Base-by-base conservation (phyloP, 2,329 filamentous ascomycete genomes). In the Biscogniauxia mediterranea region DNA sequence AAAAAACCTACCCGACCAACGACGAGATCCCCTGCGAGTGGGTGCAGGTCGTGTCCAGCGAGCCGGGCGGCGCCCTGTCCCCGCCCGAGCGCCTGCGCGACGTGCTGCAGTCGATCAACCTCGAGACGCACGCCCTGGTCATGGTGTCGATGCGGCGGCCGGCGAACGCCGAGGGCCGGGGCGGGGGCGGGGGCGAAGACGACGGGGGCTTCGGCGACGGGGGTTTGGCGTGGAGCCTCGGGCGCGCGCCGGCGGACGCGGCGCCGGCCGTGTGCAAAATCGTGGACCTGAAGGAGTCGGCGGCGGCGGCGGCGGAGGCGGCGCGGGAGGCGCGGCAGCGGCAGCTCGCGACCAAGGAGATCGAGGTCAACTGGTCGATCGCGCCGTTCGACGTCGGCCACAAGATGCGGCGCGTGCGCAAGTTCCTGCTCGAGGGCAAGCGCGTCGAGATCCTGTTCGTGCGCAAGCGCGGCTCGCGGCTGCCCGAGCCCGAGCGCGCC, bases 311-410 rank as follows among this genome's bases (percentile, higher is more conserved):
- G 1, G 76, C 83, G 58, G 79, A 71, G 75, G 72, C 72, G 75
- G 74, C 73, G 57, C 75, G 77, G 62, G 75, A 80, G 66, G 73
- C 75, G 55, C 66, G 74, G 80, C 63, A 76, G 80, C 63, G 79
- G 76, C 65, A 78, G 78, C 20, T 78, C 42, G 81, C 80, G 66
- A 72, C 76, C 17, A 97, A 97, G 78, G 89, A 89, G 72, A 75
- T 97, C n/a, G 93, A 97, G 77, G 69, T 98, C 69, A 94, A 92
- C 75, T 98, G 93, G 93, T 88, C 89, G 38, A 96, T 96, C 70
- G 88, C 87, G 63, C 72, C 76, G 13, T 85, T 94, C 72, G 93
- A 97, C 78, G 75, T 97, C 57, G 78, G 78, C n/a, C 88, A 91
- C 73, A 85, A 89, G 71, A 73, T 95, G 74, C 84, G 84, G 70